Conservation (phyloP, 2,329 filamentous ascomycete species). For the Bipolaris cookei region DNA sequence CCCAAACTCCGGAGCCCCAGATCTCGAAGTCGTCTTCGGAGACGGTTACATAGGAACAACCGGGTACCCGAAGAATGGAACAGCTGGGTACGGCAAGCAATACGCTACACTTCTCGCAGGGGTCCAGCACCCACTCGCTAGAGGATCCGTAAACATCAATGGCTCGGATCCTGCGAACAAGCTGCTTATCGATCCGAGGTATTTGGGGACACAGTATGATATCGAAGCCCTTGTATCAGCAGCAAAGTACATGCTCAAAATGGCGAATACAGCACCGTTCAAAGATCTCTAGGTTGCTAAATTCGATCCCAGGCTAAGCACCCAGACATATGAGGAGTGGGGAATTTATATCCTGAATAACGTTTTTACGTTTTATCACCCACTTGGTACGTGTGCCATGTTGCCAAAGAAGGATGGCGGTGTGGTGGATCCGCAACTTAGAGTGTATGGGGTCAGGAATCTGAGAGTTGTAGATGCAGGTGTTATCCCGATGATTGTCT, state of each 20-base stretch:
- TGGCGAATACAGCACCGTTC: conserved; percentile 30
- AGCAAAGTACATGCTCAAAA: conserved; percentile 32
- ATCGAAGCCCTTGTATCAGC: conserved; percentile 18
- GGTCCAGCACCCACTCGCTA: conserved; percentile 41
- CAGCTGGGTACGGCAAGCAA: conserved; percentile 22
- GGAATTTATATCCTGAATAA: conserved; percentile 22
- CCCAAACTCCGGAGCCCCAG: conserved; percentile 38
- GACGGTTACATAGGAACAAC: conserved; percentile 53
- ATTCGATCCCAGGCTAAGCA: conserved; percentile 28
- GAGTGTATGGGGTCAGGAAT: conserved; percentile 29
- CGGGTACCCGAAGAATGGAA: conserved; percentile 39
- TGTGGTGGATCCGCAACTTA: conserved; percentile 26
- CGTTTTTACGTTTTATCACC: conserved; percentile 32
- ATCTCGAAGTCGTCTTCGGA: conserved; percentile 54
- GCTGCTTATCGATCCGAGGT: conserved; percentile 32
- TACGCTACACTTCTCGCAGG: conserved; percentile 40
- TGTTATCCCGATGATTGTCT: conserved; percentile 29
- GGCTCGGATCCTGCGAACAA: conserved; percentile 14
- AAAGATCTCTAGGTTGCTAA: conserved; percentile 39
- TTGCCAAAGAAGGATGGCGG: conserved; percentile 24
- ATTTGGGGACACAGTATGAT: conserved; percentile 28
- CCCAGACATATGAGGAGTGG: conserved; percentile 30
- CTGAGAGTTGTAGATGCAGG: conserved; percentile 23
- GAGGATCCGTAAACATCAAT: conserved; percentile 30
- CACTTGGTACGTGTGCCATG: conserved; percentile 45